Evolutionary conservation across 805 yeast species (phyloP).

Genomic region (Zygotorulaspora sp.): DNA sequence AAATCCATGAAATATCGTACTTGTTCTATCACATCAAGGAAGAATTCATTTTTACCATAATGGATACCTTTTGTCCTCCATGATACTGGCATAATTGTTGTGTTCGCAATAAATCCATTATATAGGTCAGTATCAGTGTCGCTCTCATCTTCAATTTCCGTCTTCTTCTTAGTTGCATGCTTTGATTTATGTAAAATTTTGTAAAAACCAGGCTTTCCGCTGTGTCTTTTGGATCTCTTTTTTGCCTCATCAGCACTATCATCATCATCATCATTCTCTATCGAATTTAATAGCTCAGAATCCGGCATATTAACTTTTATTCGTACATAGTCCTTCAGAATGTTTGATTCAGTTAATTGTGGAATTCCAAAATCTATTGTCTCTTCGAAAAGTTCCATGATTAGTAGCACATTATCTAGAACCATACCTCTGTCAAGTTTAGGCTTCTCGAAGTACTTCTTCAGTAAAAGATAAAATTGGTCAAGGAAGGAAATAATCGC

Average conservation of each 20-base stretch:
- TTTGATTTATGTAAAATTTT: conserved; percentile 10
- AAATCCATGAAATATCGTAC: conserved; percentile 64
- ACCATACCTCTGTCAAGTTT: conserved; percentile 53
- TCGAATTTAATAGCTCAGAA: conserved; percentile 17
- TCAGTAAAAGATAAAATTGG: conserved; percentile 25
- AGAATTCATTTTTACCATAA: conserved; percentile 85
- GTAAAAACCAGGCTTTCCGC: conserved; percentile 9
- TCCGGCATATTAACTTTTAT: conserved; percentile 45
- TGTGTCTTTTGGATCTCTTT: conserved; percentile 5
- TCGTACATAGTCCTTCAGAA: conserved; percentile 73
- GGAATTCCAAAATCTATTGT: conserved; percentile 86
- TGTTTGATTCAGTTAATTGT: conserved; percentile 75
- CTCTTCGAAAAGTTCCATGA: conserved; percentile 83
- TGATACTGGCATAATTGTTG: conserved; percentile 72
- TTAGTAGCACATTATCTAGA: conserved; percentile 65
- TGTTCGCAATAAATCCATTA: conserved; percentile 68
- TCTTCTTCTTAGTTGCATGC: conserved; percentile 4
- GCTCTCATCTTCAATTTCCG: conserved; percentile 5
- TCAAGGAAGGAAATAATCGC: conserved; percentile 25
- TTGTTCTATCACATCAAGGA: conserved; percentile 76
- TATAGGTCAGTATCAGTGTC: conserved; percentile 38
- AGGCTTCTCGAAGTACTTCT: conserved; percentile 24
- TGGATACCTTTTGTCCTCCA: conserved; percentile 92
- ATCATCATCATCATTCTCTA: conserved; percentile 12
- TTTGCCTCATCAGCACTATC: conserved; percentile 10